phyloP scores from a whole-genome alignment of 1,139 yeast genomes.

The Blastobotrys arbuscula region DNA sequence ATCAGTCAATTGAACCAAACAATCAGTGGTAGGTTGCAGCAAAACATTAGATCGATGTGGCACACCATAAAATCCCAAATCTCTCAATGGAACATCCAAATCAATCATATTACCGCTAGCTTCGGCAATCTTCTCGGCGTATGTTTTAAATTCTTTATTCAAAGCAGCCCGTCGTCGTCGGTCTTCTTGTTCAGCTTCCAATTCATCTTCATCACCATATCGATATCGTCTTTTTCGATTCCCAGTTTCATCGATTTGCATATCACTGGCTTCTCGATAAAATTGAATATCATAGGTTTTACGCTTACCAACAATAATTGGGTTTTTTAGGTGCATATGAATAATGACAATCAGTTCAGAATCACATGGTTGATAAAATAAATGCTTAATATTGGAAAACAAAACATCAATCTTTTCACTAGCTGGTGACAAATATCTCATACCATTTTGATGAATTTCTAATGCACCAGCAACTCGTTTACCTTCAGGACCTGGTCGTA shows the following conservation, averaged over 20 bases:
- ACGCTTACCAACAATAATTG: conserved; percentile 92
- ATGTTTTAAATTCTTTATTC: conserved; percentile 85
- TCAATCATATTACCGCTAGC: conserved; percentile 72
- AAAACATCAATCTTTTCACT: conserved; percentile 72
- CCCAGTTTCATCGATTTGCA: conserved; percentile 96
- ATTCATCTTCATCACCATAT: conserved; percentile 97
- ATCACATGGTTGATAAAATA: conserved; percentile 93
- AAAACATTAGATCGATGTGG: conserved; percentile 92
- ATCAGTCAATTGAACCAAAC: conserved; percentile 87
- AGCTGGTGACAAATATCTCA: conserved; percentile 71
- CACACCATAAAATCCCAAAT: conserved; percentile 95
- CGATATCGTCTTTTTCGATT: conserved; percentile 83
- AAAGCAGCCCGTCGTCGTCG: conserved; percentile 84
- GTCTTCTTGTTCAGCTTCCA: conserved; percentile 98
- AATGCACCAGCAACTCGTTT: conserved; percentile 89
- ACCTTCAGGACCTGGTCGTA: conserved; percentile 95
- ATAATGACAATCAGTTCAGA: conserved; percentile 90
- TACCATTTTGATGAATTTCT: conserved; percentile 93
- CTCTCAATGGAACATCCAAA: conserved; percentile 91
- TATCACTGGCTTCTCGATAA: conserved; percentile 94
- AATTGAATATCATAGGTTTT: conserved; percentile 95
- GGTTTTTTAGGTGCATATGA: conserved; percentile 87
- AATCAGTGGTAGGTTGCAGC: conserved; percentile 96
- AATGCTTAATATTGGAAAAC: conserved; percentile 85
- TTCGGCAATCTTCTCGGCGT: conserved; percentile 87